Evolutionary conservation across 2,329 filamentous ascomycete genomes (phyloP).

Genomic region (Zopfia rhizophila): DNA sequence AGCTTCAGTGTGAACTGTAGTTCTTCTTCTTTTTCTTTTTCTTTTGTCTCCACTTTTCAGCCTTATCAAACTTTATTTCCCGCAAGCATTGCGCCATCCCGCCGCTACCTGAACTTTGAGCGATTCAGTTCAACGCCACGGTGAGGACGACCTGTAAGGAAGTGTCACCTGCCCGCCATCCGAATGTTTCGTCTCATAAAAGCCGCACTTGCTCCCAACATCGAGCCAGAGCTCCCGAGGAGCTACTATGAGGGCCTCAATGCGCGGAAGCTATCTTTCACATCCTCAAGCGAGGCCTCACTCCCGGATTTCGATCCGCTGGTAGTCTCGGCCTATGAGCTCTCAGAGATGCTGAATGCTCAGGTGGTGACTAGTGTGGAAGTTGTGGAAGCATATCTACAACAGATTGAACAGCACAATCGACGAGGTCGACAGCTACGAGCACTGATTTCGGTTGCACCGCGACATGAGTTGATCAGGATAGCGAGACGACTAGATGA

Average conservation of each 20-base stretch:
- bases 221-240: constrained; percentile 31
- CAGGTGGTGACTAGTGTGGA: constrained; percentile 45
- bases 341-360: constrained; percentile 44
- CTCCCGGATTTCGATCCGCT: constrained; percentile 47
- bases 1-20: constrained; percentile 1
- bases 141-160: neutral
- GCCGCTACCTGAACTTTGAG: no score
- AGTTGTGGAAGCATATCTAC: constrained; percentile 47
- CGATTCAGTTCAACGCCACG: constrained; percentile 4
- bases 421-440: constrained; percentile 45
- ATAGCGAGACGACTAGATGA: constrained; percentile 53
- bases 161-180: neutral
- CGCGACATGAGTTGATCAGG: constrained; percentile 47
- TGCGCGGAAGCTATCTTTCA: constrained; percentile 39
- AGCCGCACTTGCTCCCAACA: constrained; percentile 37
- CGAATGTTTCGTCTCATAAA: constrained; percentile 42
- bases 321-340: constrained; percentile 40
- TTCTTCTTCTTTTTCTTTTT: constrained; percentile 9
- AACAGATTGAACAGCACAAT: constrained; percentile 49
- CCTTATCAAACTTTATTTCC: constrained; percentile 12
- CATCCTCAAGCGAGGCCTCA: constrained; percentile 36
- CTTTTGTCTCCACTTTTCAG: constrained; percentile 9
- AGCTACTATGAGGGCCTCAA: constrained; percentile 29
- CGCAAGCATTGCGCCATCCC: constrained; percentile 14
- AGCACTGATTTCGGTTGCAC: constrained; percentile 53